Evolutionary conservation across 1,284 basidiomycete genomes (phyloP).

Genomic region (Trichosporon coremiiforme): DNA sequence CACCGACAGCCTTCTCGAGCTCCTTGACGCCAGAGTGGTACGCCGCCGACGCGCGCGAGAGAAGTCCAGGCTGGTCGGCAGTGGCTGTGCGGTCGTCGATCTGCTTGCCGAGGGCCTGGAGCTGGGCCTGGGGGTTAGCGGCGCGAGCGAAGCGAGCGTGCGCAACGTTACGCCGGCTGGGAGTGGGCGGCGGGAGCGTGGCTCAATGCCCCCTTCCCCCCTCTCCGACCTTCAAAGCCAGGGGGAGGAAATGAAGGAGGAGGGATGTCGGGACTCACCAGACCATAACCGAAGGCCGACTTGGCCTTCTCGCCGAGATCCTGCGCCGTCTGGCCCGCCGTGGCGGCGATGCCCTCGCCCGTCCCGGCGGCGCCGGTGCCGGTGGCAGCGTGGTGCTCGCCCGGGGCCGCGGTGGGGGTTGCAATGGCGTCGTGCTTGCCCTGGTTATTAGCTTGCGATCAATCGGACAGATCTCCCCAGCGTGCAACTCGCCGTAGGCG

Average conservation of each 20-base stretch:
- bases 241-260: too few relatives aligned
- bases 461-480: too few relatives aligned
- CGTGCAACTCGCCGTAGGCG: too few relatives aligned
- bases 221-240: too few relatives aligned
- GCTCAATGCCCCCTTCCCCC: too few relatives aligned
- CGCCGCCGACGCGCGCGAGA: slow-evolving; percentile 47
- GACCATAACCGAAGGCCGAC: slow-evolving; percentile 41
- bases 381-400: background rate
- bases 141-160: background rate
- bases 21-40: slow-evolving; percentile 43
- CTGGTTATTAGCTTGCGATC: background rate
- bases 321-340: background rate
- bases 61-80: slow-evolving; percentile 50
- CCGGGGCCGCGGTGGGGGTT: background rate
- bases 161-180: too few relatives aligned
- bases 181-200: too few relatives aligned
- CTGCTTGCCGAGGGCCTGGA: slow-evolving; percentile 44
- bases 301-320: slow-evolving; percentile 39
- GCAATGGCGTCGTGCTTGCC: slow-evolving; percentile 1
- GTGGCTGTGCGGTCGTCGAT: slow-evolving; percentile 53
- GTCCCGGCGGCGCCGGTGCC: slow-evolving; percentile 9
- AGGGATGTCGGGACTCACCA: slow-evolving; percentile 25
- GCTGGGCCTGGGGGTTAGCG: slow-evolving; percentile 38
- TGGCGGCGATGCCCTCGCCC: slow-evolving; percentile 10
- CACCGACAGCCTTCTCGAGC: slow-evolving; percentile 29